These are phyloP conservation scores for apple (Malus domestica) DNA, from an alignment of 306 rosid species.

Conservation along the genomic window DNA sequence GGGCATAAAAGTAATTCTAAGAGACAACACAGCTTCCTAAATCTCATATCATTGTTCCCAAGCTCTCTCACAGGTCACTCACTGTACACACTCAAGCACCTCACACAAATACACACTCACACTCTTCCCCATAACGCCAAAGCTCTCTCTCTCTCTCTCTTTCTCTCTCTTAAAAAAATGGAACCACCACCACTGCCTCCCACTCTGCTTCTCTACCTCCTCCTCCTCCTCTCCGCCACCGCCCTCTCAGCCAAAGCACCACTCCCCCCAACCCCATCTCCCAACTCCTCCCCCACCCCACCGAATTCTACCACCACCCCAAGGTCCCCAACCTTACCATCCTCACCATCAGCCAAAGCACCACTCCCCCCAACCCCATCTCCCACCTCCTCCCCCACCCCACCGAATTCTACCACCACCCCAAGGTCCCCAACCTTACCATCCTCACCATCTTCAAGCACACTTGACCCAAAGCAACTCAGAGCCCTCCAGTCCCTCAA, in stretches of 20 bases:
- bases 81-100: not conserved
- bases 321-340: conserved; percentile 9
- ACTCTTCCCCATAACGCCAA: not conserved
- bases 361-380: conserved; percentile 5
- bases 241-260: conserved; percentile 13
- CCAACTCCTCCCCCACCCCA: conserved; percentile 11
- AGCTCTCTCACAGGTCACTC: not conserved
- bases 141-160: not conserved
- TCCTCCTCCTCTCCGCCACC: conserved; percentile 10
- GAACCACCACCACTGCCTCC: conserved; percentile 10
- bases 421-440: conserved; percentile 8
- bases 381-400: conserved; percentile 15
- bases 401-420: conserved; percentile 12
- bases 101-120: not conserved
- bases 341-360: not conserved
- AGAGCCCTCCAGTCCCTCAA: conserved; percentile 81
- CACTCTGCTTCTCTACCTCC: conserved; percentile 14
- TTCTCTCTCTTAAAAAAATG: conserved; percentile 5
- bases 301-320: conserved; percentile 12
- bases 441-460: conserved; percentile 24
- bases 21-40: not conserved
- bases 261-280: conserved; percentile 11
- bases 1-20: not conserved
- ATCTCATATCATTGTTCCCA: not conserved
- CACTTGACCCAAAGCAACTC: conserved; percentile 80